These are phyloP conservation scores for Solanum virginianum DNA, from an alignment of 257 asterid species.

Conservation along the genomic window DNA sequence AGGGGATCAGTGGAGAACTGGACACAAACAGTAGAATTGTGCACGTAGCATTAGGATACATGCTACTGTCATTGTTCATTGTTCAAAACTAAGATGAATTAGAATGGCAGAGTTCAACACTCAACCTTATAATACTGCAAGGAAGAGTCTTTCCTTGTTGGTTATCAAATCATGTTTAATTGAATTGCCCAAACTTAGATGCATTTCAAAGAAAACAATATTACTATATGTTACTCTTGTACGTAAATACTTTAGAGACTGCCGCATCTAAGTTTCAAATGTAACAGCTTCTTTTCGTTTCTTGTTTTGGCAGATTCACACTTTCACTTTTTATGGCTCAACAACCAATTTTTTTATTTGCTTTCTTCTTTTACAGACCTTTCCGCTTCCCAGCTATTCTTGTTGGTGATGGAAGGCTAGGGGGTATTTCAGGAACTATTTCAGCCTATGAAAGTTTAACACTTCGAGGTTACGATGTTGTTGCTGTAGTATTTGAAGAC, in stretches of 20 bases:
- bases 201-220: background rate
- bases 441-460: conserved; percentile 86
- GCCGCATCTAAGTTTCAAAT: background rate
- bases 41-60: background rate
- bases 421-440: conserved; percentile 97
- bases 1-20: background rate
- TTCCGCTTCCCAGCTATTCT: conserved; percentile 89
- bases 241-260: background rate
- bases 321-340: background rate
- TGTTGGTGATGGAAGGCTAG: conserved; percentile 94
- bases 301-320: background rate
- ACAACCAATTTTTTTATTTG: background rate
- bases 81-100: background rate
- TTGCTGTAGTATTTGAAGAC: conserved; percentile 80
- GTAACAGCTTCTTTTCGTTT: background rate
- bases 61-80: background rate
- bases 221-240: background rate
- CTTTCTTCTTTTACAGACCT: conserved; percentile 48
- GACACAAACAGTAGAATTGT: background rate
- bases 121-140: background rate
- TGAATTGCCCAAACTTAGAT: background rate
- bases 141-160: background rate
- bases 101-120: background rate
- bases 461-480: conserved; percentile 90
- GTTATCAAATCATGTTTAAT: background rate